Base-by-base conservation (phyloP, 371 early-diverging fungal species). In the Mycotypha africana region DNA sequence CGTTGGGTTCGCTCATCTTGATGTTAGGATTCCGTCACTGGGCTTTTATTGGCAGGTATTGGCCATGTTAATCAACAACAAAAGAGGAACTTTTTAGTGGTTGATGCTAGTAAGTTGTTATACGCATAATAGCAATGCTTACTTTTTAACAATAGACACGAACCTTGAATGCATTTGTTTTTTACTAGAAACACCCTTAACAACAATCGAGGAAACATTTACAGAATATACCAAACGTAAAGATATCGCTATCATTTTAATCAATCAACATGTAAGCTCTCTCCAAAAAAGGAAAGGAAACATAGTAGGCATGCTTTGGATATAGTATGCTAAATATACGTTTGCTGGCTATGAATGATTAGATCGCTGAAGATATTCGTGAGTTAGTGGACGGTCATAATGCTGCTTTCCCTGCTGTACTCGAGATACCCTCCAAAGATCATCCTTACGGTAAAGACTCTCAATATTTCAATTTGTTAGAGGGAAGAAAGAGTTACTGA, bases 351-450 rank as follows among this genome's bases (percentile, higher is more conserved):
- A 25, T 34, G n/a, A n/a, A n/a, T n/a, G n/a, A n/a, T n/a, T 69
- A 92, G 93, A 78, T 98, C 46, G 98, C 98, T 28, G 92, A 98
- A 49, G 82, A 86, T 51, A 95, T 98, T 49, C 81, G 98, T 31
- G 79, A 83, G 15, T 60, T 91, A 53, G 73, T 98, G 42, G 98
- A 97, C 56, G 90, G 84, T 41, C 86, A 97, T 65, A 76, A 80
- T 42, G 82, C 84, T 45, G 94, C 96, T 9, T 97, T 95, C 68
- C 99, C 99, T 9, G 91, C 97, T 9, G 79, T 98, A 12, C 82
- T 98, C 45, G 99, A 98, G 66, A 95, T 98, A 55, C 99, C 99
- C 48, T 95, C 95, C 42, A 98, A 98, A 76, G 98, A 98, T 63
- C 93, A 95, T 62, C 99, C 98, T 26, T 98, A 97, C 12, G n/a